Conservation (phyloP, 768 basidiomycete genomes). For the Suillus brevipes region DNA sequence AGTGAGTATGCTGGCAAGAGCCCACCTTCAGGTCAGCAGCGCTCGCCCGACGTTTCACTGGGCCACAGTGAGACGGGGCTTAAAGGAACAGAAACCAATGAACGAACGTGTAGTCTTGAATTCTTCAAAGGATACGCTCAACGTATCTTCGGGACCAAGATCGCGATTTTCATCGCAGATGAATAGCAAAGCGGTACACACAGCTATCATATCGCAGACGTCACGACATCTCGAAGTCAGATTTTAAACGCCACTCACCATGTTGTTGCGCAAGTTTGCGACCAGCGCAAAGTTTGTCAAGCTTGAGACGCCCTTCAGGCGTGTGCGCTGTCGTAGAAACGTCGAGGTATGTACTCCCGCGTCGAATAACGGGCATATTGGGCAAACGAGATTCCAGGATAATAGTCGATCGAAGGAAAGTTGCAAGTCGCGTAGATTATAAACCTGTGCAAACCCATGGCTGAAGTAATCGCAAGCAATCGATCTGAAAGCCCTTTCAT, state of each 20-base stretch:
- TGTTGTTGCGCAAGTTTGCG: background rate
- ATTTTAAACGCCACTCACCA: background rate
- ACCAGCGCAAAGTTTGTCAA: background rate
- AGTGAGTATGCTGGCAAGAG: background rate
- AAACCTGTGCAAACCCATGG: too few relatives aligned
- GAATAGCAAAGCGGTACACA: background rate
- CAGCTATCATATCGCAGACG: background rate
- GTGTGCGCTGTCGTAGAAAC: slow-evolving; percentile 3
- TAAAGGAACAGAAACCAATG: background rate
- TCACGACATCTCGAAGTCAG: background rate
- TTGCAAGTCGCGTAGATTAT: background rate
- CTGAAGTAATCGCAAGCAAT: background rate
- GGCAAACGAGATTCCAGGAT: background rate
- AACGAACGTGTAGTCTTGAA: background rate
- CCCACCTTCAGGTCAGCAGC: background rate
- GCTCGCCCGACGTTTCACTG: background rate
- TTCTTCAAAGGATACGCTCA: background rate
- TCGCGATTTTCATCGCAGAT: slow-evolving; percentile 1
- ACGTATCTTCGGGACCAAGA: background rate
- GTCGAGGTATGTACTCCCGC: slow-evolving; percentile 2
- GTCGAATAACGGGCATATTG: slow-evolving; percentile 1
- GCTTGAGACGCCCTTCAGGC: background rate
- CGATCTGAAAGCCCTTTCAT: slow-evolving; percentile 3
- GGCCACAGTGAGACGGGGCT: background rate
- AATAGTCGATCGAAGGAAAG: background rate